Base-by-base conservation (phyloP, 2,329 filamentous ascomycete genomes). In the Bisporella sp. region DNA sequence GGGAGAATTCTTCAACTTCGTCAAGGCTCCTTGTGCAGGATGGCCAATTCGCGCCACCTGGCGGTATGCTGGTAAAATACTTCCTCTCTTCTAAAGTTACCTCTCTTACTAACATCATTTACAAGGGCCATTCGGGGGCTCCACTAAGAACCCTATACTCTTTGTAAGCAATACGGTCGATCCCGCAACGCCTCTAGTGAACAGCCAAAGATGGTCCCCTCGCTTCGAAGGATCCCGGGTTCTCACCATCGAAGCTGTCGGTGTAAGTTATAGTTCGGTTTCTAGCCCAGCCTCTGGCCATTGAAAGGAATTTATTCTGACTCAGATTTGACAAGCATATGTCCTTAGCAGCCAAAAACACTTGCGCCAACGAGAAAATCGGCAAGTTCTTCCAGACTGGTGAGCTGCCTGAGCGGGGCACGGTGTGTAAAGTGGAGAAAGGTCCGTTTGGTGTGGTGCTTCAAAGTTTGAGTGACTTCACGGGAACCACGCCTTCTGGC, bases 161-260 rank as follows among this genome's bases (percentile, higher is more conserved):
- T 68, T 65, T 41, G 53, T 67, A 21, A 64, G 62, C 46, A 68
- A 68, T 32, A 62, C 62, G 6, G 56, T 62, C 8, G 66, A 67
- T 53, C 66, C 66, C 32, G 54, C 63, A 9, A 54, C 64, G 12
- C 65, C 64, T 1, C 57, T 67, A 11, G 6, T 29, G 5, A 56
- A 62, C 4, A 51, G 59, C 47, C 8, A 59, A 56, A 55, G 62
- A 60, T 45, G 59, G 56, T 6, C 55, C 48, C 13, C 54, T 64
- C 3, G 35, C n/a, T 77, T 76, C 48, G 65, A 66, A 1, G 67
- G 66, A 11, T 73, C 73, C 0, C 66, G 69, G 1, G 62, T 78
- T 8, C 61, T 78, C 11, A 67, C 70, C 12, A 73, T 76, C 56
- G 73, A 76, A 45, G 71, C 70, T 1, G 75, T 72, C 31, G 75